Evolutionary conservation across 305 asterid genomes (phyloP).

Genomic region (Fraxinus dipetala): DNA sequence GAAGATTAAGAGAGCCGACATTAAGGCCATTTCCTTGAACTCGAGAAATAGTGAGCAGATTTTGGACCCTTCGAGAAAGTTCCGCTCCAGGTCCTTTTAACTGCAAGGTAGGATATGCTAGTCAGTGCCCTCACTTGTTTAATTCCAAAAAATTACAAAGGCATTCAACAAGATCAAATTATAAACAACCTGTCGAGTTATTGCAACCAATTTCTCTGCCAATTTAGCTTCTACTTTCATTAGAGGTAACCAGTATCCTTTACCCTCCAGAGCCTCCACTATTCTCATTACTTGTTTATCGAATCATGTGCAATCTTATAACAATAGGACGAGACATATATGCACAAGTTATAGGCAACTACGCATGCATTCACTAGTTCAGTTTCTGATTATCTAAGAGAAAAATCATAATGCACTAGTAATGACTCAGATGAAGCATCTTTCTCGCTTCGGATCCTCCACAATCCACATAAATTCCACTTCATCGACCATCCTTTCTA

Average conservation of each 20-base stretch:
- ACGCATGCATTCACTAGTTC: background rate
- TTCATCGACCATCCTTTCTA: background rate
- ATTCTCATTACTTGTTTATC: constrained; percentile 71
- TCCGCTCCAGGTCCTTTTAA: constrained; percentile 90
- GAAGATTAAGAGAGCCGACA: constrained; percentile 63
- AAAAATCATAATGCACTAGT: background rate
- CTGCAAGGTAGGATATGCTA: constrained; percentile 38
- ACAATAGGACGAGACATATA: background rate
- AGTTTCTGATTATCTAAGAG: background rate
- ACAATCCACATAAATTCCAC: too few species aligned
- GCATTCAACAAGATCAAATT: constrained; percentile 1
- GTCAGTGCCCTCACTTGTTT: constrained; percentile 25
- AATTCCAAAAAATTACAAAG: constrained; percentile 2
- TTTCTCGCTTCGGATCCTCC: too few species aligned
- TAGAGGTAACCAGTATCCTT: constrained; percentile 75
- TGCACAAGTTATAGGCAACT: background rate
- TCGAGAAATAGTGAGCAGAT: constrained; percentile 69
- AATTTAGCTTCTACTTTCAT: constrained; percentile 89
- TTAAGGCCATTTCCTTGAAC: constrained; percentile 66
- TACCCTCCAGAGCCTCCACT: constrained; percentile 82
- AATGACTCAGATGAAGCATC: background rate
- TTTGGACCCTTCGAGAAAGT: constrained; percentile 86
- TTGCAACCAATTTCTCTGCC: constrained; percentile 79
- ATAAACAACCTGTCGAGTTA: constrained; percentile 66
- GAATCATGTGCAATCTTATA: constrained; percentile 10